Base-by-base conservation (phyloP, 108 stramenopile species). In the Chaetoceros muelleri region DNA sequence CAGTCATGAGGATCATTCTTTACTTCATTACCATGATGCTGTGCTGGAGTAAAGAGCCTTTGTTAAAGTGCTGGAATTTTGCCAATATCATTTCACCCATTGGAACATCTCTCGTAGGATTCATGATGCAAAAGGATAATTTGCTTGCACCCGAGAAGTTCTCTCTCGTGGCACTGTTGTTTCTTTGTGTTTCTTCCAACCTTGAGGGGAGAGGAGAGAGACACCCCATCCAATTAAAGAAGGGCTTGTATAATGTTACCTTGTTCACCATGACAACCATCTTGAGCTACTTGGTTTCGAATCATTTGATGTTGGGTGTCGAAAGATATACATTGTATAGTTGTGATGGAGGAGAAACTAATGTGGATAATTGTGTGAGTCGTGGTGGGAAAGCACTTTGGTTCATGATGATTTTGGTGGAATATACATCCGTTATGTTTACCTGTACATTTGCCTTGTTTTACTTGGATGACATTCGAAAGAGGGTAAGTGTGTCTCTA, bases 401-500 rank as follows among this genome's bases (percentile, higher is more conserved):
- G 34, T 40, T 40, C 34, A 40, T 40, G 34, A 40, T 40, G 34
- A 13, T 40, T 40, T 13, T 40, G 5, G 34, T 40, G 34, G 34
- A 40, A 13, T 40, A 40, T 40, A 40, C 34, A 10, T 5, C 34
- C 13, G 5, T 40, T 13, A 40, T 40, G 34, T 40, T 40, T 40
- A 13, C 34, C 13, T 5, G 34, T 5, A 40, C 34, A 5, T 40
- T 40, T 40, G 34, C 34, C 34, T 40, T 40, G 34, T 40, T 40
- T 40, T 40, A 40, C 34, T 40, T 40, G 5, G 34, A 40, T 40
- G 34, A 5, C 13, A 13, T 40, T 5, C 5, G 34, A 40, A 40
- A 40, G 34, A 40, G 34, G 34, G 34, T 40, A 40, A 40, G 34
- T 40, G n/a, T n/a, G n/a, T n/a, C n/a, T n/a, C n/a, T n/a, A n/a